Evolutionary conservation across 345 rosid species (phyloP).

Genomic region (Clarkia xantiana): DNA sequence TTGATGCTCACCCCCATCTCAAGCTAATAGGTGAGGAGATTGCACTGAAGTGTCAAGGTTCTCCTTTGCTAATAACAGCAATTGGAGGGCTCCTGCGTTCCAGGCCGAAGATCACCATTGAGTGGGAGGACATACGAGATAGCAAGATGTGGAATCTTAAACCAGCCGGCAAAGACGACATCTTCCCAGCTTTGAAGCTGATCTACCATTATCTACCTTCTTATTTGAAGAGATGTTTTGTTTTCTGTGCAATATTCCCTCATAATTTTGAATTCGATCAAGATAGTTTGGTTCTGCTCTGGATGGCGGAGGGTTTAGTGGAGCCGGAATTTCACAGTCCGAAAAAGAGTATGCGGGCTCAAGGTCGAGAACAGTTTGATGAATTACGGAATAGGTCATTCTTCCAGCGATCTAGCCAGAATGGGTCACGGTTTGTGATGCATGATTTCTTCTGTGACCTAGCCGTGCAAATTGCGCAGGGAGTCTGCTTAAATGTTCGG

Average conservation of each 20-base stretch:
- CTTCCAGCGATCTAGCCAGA: conserved; percentile 14
- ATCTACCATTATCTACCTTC: conserved; percentile 16
- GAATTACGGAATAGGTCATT: conserved; percentile 17
- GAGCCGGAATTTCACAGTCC: conserved; percentile 4
- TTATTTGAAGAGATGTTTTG: conserved; percentile 12
- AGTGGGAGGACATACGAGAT: conserved; percentile 10
- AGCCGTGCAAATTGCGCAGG: conserved; percentile 15
- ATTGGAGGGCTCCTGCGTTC: conserved; percentile 12
- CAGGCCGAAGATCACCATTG: background rate
- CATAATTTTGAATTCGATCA: conserved; percentile 11
- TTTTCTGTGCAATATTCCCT: conserved; percentile 11
- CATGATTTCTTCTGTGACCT: conserved; percentile 23
- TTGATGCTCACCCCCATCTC: too few relatives aligned
- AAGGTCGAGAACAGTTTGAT: conserved; percentile 15
- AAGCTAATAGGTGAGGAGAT: conserved; percentile 1
- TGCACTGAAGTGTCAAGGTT: conserved; percentile 8
- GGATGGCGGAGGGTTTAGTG: conserved; percentile 19
- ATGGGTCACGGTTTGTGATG: conserved; percentile 13
- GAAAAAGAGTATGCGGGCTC: conserved; percentile 7
- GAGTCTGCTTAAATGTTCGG: too few relatives aligned
- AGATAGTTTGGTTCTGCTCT: conserved; percentile 10
- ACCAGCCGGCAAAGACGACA: conserved; percentile 1
- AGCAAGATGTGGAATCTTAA: conserved; percentile 7
- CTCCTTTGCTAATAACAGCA: conserved; percentile 14
- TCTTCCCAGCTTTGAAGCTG: conserved; percentile 9